Evolutionary conservation across 305 asterid genomes (phyloP).

Genomic region (Fraxinus greggii): DNA sequence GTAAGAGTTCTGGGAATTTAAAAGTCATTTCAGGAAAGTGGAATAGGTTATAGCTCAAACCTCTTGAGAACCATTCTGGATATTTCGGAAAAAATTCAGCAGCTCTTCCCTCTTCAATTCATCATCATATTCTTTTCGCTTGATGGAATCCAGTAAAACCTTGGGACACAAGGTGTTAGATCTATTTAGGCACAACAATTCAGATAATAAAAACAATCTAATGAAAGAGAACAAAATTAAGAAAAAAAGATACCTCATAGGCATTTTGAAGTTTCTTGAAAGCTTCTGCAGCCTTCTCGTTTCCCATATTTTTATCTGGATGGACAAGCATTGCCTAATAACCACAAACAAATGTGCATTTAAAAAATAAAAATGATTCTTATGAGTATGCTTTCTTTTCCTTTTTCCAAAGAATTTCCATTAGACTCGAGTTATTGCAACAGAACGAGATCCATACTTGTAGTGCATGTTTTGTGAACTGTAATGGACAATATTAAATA

Average conservation of each 20-base stretch:
- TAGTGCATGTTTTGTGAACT: background rate
- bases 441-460: background rate
- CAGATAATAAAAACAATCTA: background rate
- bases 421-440: background rate
- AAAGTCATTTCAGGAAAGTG: slow-evolving; percentile 15
- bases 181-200: slow-evolving; percentile 20
- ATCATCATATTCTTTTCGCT: slow-evolving; percentile 83
- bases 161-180: slow-evolving; percentile 30
- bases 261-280: slow-evolving; percentile 97
- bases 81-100: slow-evolving; percentile 69
- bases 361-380: background rate
- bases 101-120: slow-evolving; percentile 91
- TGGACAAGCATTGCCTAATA: slow-evolving; percentile 97
- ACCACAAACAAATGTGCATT: slow-evolving; percentile 25
- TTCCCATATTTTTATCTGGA: slow-evolving; percentile 98
- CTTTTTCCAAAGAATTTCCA: background rate
- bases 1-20: background rate
- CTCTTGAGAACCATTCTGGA: slow-evolving; percentile 68
- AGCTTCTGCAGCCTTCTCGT: slow-evolving; percentile 96
- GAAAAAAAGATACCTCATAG: slow-evolving; percentile 60
- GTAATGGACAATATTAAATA: background rate
- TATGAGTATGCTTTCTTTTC: background rate
- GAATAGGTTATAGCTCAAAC: slow-evolving; percentile 37
- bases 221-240: background rate
- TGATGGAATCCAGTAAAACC: slow-evolving; percentile 79